Percentiles rank a stretch among this genome's conserved stretches.
These are phyloP conservation scores for Inonotus obliquus DNA, from an alignment of 1,284 basidiomycete genomes.

Conservation along the genomic window DNA sequence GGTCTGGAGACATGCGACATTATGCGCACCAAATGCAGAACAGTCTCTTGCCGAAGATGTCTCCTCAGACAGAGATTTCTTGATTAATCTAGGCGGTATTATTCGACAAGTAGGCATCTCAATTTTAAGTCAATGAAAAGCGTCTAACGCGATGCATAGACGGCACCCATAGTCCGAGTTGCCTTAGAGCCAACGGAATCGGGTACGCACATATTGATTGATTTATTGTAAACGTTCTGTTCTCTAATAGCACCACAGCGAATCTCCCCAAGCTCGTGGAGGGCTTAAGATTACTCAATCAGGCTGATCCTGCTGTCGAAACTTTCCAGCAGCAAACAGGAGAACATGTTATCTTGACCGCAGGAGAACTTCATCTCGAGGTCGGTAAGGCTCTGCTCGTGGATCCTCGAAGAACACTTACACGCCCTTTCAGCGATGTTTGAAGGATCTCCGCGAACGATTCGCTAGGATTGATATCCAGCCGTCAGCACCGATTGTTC, in stretches of 20 bases:
- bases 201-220: constrained; percentile 27
- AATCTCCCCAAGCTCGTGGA: constrained; percentile 91
- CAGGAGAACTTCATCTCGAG: constrained; percentile 96
- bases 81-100: constrained; percentile 84
- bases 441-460: constrained; percentile 92
- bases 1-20: constrained; percentile 87
- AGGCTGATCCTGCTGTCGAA: constrained; percentile 97
- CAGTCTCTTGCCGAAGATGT: constrained; percentile 38
- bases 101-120: constrained; percentile 55
- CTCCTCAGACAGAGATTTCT: constrained; percentile 41
- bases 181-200: constrained; percentile 88
- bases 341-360: constrained; percentile 95
- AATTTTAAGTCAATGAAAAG: neutral
- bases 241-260: constrained; percentile 33
- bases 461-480: constrained; percentile 94
- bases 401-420: neutral
- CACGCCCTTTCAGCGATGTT: constrained; percentile 62
- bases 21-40: constrained; percentile 63
- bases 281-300: constrained; percentile 87
- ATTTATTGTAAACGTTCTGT: neutral
- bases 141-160: constrained; percentile 36
- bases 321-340: constrained; percentile 96
- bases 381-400: constrained; percentile 35
- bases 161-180: constrained; percentile 90
- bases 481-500: constrained; percentile 93